phyloP scores from a whole-genome alignment of 306 rosid genomes.

The Acmispon strigosus region DNA sequence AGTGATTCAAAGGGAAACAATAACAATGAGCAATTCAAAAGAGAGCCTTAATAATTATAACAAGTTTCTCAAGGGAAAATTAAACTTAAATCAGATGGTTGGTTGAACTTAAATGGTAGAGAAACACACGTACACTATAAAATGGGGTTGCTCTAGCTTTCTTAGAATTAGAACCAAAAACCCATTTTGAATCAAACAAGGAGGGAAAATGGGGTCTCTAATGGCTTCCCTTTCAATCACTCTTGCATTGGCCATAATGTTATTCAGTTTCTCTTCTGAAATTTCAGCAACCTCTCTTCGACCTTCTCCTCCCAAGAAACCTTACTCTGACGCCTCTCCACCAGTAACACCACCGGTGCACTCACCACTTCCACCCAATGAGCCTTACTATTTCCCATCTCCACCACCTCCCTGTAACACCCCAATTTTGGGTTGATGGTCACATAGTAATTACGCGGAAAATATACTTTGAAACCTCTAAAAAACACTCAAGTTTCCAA shows the following conservation, averaged over 20 bases:
- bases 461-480: too few relatives aligned
- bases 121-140: constrained; percentile 17
- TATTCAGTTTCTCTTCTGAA: constrained; percentile 14
- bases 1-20: background rate
- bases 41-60: too few relatives aligned
- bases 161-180: background rate
- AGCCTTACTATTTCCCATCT: too few relatives aligned
- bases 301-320: too few relatives aligned
- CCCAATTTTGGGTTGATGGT: too few relatives aligned
- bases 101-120: background rate
- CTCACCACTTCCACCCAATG: constrained; percentile 7
- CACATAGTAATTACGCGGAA: too few relatives aligned
- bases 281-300: constrained; percentile 26
- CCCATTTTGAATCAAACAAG: background rate
- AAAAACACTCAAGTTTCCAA: too few relatives aligned
- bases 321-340: constrained; percentile 6
- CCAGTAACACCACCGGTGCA: constrained; percentile 3
- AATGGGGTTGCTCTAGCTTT: background rate
- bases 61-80: background rate
- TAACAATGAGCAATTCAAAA: constrained; percentile 9
- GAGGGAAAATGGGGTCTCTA: constrained; percentile 39
- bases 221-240: constrained; percentile 31
- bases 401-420: too few relatives aligned
- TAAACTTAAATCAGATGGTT: background rate
- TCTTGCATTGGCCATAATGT: constrained; percentile 30